Percentiles rank a stretch among this genome's conserved stretches.
phyloP scores from a whole-genome alignment of 1,284 basidiomycete genomes.

The Cutaneotrichosporon mucoides region DNA sequence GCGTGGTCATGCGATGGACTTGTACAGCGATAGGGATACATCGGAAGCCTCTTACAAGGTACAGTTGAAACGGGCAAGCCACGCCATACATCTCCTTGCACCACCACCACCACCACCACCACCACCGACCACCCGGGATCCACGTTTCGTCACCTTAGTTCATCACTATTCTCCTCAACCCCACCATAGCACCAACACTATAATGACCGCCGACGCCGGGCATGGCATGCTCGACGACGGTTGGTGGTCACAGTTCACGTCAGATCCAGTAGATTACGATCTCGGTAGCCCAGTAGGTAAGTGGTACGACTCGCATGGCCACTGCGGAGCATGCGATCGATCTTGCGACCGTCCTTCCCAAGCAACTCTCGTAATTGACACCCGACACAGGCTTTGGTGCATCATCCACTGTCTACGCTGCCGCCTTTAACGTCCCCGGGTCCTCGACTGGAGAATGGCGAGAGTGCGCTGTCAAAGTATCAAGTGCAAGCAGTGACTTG shows the following conservation, averaged over 20 bases:
- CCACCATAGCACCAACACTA: not conserved
- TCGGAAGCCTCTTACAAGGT: too few relatives aligned
- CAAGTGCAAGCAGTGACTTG: conserved; percentile 31
- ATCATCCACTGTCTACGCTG: conserved; percentile 39
- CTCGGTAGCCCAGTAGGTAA: conserved; percentile 35
- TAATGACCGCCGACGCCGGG: not conserved
- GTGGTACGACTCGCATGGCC: conserved; percentile 4
- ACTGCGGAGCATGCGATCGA: not conserved
- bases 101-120: not conserved
- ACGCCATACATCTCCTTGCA: not conserved
- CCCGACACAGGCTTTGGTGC: conserved; percentile 38
- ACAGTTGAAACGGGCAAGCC: too few relatives aligned
- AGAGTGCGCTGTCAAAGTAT: conserved; percentile 42
- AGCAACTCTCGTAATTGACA: not conserved
- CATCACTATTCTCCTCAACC: not conserved
- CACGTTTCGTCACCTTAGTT: not conserved
- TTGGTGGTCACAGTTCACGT: conserved; percentile 32
- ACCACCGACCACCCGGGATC: not conserved
- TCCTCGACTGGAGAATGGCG: conserved; percentile 10
- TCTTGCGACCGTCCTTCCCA: too few relatives aligned
- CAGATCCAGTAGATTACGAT: conserved; percentile 34
- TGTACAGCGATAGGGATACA: too few relatives aligned
- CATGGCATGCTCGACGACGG: conserved; percentile 34
- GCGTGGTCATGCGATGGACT: too few relatives aligned
- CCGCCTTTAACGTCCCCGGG: conserved; percentile 23